phyloP scores from a whole-genome alignment of 352 stramenopile genomes.

The Elongisporangium anandrum region DNA sequence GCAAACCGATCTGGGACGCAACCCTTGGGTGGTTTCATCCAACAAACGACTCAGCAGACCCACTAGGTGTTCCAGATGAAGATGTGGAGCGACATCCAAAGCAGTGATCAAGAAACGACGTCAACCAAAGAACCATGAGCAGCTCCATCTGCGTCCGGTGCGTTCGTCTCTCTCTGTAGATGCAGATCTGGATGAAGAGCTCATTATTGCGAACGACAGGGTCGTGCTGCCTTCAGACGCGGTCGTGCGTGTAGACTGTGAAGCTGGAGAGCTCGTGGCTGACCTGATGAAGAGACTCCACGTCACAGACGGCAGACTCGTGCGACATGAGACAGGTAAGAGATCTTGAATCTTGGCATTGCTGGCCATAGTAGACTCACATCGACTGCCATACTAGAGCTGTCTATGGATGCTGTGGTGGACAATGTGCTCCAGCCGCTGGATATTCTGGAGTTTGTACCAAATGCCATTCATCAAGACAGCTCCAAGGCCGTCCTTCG shows the following conservation, averaged over 20 bases:
- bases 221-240: neutral
- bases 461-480: neutral
- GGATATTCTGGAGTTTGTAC: slow-evolving; percentile 29
- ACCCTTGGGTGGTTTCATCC: neutral
- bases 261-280: neutral
- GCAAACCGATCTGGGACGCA: neutral
- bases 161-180: neutral
- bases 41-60: neutral
- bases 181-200: neutral
- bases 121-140: neutral
- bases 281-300: neutral
- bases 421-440: slow-evolving; percentile 16
- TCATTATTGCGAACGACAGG: neutral
- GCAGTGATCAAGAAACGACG: neutral
- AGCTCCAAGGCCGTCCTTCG: slow-evolving; percentile 1
- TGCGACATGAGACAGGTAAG: neutral
- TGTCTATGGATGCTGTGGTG: slow-evolving; percentile 9
- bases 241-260: neutral
- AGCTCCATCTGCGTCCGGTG: neutral
- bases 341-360: slow-evolving; percentile 1
- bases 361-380: too few species aligned
- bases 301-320: neutral
- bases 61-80: neutral
- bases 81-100: neutral
- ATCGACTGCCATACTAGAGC: slow-evolving; percentile 13